Evolutionary conservation across 2,329 filamentous ascomycete genomes (phyloP).

Genomic region (Cladosporium sp.): DNA sequence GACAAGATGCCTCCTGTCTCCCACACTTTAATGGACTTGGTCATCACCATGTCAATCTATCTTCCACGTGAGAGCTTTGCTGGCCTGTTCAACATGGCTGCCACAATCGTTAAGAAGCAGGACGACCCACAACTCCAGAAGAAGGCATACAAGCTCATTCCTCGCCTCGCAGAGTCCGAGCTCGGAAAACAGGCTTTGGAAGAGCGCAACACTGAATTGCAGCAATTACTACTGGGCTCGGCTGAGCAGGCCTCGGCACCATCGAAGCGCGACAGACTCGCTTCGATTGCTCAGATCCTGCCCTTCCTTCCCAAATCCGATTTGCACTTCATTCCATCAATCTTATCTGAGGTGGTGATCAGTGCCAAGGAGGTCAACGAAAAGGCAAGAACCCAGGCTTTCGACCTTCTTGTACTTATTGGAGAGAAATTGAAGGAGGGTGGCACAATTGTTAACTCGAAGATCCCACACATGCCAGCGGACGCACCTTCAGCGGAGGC

Average conservation of each 20-base stretch:
- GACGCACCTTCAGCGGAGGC: constrained; percentile 74
- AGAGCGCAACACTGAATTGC: constrained; percentile 73
- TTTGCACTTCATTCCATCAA: constrained; percentile 87
- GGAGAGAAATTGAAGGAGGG: constrained; percentile 75
- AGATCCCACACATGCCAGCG: constrained; percentile 77
- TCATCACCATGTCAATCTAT: constrained; percentile 94
- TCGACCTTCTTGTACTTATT: constrained; percentile 84
- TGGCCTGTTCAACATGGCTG: constrained; percentile 80
- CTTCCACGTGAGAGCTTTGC: constrained; percentile 81
- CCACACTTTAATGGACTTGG: constrained; percentile 92
- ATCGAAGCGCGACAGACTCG: constrained; percentile 77
- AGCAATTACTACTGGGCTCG: constrained; percentile 73
- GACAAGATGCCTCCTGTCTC: constrained; percentile 84
- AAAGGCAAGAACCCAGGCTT: constrained; percentile 82
- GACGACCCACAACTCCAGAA: constrained; percentile 92
- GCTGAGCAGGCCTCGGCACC: constrained; percentile 82
- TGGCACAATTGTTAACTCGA: constrained; percentile 74
- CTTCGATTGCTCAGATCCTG: constrained; percentile 76
- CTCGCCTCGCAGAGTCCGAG: constrained; percentile 77
- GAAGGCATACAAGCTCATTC: constrained; percentile 98
- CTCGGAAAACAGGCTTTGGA: constrained; percentile 70
- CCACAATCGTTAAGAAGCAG: constrained; percentile 73
- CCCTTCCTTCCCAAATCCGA: constrained; percentile 71
- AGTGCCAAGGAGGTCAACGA: constrained; percentile 98
- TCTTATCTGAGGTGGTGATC: constrained; percentile 91